These are phyloP conservation scores for Pharus latifolius DNA, from an alignment of 176 grass and related monocot species.

Conservation along the genomic window DNA sequence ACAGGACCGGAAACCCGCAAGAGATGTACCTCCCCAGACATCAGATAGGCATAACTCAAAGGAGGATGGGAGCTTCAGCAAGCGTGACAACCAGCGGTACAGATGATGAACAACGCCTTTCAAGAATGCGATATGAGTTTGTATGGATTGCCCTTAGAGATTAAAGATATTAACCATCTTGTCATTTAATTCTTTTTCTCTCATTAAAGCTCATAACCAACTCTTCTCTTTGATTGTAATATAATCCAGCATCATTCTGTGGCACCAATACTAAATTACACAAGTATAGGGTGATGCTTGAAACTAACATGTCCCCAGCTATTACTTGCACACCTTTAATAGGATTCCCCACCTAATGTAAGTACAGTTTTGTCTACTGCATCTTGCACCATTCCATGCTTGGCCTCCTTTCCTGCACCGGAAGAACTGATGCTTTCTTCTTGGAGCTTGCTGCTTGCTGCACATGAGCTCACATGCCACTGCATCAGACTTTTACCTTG, in stretches of 20 bases:
- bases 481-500: constrained; percentile 4
- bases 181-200: constrained; percentile 22
- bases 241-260: constrained; percentile 49
- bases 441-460: constrained; percentile 17
- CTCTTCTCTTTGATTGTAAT: constrained; percentile 33
- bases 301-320: constrained; percentile 10
- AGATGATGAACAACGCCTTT: constrained; percentile 19
- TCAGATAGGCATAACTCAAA: constrained; percentile 33
- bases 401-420: neutral
- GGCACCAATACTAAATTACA: constrained; percentile 34
- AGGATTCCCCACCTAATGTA: constrained; percentile 14
- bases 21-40: constrained; percentile 21
- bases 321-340: neutral
- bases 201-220: constrained; percentile 11
- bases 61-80: constrained; percentile 57
- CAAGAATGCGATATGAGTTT: constrained; percentile 8
- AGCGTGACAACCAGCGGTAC: constrained; percentile 44
- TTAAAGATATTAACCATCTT: constrained; percentile 34
- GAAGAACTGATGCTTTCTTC: constrained; percentile 6
- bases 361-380: constrained; percentile 5
- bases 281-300: constrained; percentile 30
- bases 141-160: constrained; percentile 26
- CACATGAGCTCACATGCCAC: constrained; percentile 40
- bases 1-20: constrained; percentile 55
- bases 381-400: neutral